Evolutionary conservation across 768 basidiomycete genomes (phyloP).

Genomic region (Pulveroboletus sp.): DNA sequence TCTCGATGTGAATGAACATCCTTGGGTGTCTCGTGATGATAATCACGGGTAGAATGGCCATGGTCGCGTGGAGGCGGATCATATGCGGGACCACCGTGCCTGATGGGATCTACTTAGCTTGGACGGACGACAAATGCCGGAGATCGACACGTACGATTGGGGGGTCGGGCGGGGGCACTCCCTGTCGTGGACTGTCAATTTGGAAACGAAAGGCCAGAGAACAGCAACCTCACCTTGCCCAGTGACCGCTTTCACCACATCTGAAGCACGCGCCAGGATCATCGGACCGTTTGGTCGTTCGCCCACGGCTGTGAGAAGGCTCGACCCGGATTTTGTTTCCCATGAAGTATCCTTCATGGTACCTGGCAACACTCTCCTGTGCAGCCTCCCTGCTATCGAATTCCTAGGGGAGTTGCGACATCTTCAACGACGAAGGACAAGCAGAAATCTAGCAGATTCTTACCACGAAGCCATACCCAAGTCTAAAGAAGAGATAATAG

Average conservation of each 20-base stretch:
- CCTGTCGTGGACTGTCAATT: slow-evolving; percentile 34
- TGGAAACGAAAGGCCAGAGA: not conserved
- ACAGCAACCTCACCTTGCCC: slow-evolving; percentile 64
- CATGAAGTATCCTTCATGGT: slow-evolving; percentile 88
- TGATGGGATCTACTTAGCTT: slow-evolving; percentile 17
- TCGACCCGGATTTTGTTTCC: slow-evolving; percentile 90
- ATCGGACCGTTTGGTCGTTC: slow-evolving; percentile 75
- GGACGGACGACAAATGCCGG: not conserved
- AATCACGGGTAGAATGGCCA: slow-evolving; percentile 49
- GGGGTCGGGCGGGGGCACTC: slow-evolving; percentile 62
- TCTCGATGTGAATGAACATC: slow-evolving; percentile 45
- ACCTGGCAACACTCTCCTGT: slow-evolving; percentile 82
- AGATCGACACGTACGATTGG: slow-evolving; percentile 41
- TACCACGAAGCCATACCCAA: slow-evolving; percentile 90
- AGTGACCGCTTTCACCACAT: slow-evolving; percentile 81
- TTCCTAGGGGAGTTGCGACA: slow-evolving; percentile 46
- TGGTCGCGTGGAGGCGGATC: slow-evolving; percentile 57
- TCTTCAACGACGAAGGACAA: not conserved
- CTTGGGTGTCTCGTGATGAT: slow-evolving; percentile 38
- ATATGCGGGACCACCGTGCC: slow-evolving; percentile 38
- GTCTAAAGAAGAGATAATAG: slow-evolving; percentile 37
- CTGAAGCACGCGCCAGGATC: slow-evolving; percentile 88
- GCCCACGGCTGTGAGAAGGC: slow-evolving; percentile 76
- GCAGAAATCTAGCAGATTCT: slow-evolving; percentile 23
- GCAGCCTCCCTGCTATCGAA: slow-evolving; percentile 78